Percentiles rank a stretch among this genome's conserved stretches.
Conservation (phyloP, 352 stramenopile genomes). For the Stramenopiles sp. region DNA sequence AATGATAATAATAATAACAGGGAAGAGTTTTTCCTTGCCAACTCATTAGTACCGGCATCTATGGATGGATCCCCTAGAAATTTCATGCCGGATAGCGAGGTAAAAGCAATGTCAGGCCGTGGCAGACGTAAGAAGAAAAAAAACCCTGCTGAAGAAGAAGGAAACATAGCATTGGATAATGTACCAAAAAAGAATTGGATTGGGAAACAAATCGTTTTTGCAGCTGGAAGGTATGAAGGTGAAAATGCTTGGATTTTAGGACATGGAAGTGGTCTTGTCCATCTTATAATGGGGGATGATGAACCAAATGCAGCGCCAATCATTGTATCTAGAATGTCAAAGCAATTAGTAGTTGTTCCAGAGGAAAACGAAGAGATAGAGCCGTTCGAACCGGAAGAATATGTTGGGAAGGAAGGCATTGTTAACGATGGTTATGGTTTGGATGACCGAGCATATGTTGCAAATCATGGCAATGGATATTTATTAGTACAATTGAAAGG, state of each 20-base stretch:
- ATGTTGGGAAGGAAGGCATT: not conserved
- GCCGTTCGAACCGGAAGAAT: not conserved
- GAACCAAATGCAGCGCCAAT: not conserved
- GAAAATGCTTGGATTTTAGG: not conserved
- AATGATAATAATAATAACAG: too few species aligned
- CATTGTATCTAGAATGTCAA: not conserved
- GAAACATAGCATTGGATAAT: too few species aligned
- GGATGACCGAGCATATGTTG: not conserved
- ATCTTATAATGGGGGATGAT: not conserved
- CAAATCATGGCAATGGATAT: not conserved
- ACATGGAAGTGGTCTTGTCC: not conserved
- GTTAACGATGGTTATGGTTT: not conserved
- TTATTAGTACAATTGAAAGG: not conserved
- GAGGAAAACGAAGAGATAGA: not conserved
- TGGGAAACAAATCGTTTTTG: not conserved
- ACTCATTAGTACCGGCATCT: not conserved
- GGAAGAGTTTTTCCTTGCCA: too few species aligned
- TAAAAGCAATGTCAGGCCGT: not conserved
- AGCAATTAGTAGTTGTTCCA: not conserved
- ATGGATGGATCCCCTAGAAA: not conserved
- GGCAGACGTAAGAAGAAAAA: not conserved
- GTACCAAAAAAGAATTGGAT: not conserved
- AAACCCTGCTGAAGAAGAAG: not conserved
- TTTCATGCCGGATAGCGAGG: not conserved
- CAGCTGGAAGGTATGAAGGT: not conserved